These are phyloP conservation scores for Pythium periplocum DNA, from an alignment of 352 stramenopile species.

Conservation along the genomic window DNA sequence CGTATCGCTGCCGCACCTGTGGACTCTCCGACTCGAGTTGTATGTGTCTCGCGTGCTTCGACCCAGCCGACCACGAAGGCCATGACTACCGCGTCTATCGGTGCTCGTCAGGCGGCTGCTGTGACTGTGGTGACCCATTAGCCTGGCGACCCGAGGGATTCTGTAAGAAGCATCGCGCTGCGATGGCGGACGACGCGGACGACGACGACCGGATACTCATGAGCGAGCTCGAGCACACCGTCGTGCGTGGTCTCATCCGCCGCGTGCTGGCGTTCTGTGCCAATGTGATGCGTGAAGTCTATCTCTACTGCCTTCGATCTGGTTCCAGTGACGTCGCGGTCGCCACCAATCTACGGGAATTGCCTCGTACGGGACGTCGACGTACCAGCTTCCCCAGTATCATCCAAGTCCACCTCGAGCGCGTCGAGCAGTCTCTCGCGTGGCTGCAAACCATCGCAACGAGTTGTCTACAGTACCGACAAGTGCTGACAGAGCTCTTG, in stretches of 20 bases:
- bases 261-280: conserved; percentile 48
- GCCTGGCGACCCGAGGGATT: conserved; percentile 76
- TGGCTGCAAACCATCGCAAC: conserved; percentile 72
- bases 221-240: conserved; percentile 26
- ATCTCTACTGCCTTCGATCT: conserved; percentile 40
- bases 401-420: conserved; percentile 50
- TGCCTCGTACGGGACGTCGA: conserved; percentile 22
- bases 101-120: conserved; percentile 76
- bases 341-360: too few relatives aligned
- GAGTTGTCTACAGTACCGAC: conserved; percentile 66
- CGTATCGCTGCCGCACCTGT: conserved; percentile 77
- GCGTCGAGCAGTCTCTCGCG: conserved; percentile 47
- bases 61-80: conserved; percentile 69
- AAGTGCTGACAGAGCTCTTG: conserved; percentile 49
- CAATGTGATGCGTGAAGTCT: conserved; percentile 52
- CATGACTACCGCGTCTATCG: conserved; percentile 82
- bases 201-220: conserved; percentile 15
- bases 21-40: conserved; percentile 83
- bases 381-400: conserved; percentile 31
- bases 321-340: conserved; percentile 1
- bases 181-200: conserved; percentile 1
- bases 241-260: conserved; percentile 40
- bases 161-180: conserved; percentile 58
- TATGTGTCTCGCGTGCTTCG: conserved; percentile 81
- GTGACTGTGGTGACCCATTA: conserved; percentile 75